Evolutionary conservation across 148 eudicot genomes (phyloP).

Genomic region (Cornus kousa): DNA sequence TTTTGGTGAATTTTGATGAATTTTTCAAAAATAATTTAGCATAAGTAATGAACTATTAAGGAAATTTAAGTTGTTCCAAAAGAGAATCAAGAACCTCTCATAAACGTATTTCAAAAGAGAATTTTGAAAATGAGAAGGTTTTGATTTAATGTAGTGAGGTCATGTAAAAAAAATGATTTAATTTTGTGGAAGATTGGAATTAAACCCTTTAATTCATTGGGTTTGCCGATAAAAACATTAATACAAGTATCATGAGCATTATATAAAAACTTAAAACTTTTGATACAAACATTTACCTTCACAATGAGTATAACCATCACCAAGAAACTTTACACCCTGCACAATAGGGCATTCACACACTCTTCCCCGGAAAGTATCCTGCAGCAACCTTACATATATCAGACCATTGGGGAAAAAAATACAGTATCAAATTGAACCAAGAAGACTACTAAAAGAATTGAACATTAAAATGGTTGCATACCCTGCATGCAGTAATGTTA

Average conservation of each 20-base stretch:
- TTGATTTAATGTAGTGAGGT: too few species aligned
- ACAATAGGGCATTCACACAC: slow-evolving; percentile 87
- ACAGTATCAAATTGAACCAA: slow-evolving; percentile 8
- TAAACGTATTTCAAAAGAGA: too few species aligned
- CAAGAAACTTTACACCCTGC: slow-evolving; percentile 73
- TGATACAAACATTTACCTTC: slow-evolving; percentile 47
- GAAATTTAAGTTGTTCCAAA: too few species aligned
- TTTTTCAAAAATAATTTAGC: too few species aligned
- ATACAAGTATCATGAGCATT: neutral
- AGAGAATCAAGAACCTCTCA: too few species aligned
- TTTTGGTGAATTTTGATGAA: too few species aligned
- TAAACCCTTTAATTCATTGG: too few species aligned
- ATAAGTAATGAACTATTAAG: too few species aligned
- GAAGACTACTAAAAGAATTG: neutral
- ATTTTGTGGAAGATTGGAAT: too few species aligned
- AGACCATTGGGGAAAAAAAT: neutral
- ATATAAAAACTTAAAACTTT: neutral
- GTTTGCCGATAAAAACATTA: neutral
- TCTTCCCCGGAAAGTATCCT: slow-evolving; percentile 94
- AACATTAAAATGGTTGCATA: slow-evolving; percentile 23
- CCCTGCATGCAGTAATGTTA: slow-evolving; percentile 93
- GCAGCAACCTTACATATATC: slow-evolving; percentile 4
- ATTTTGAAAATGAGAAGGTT: too few species aligned
- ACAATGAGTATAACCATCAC: slow-evolving; percentile 85
- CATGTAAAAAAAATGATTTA: too few species aligned